These are phyloP conservation scores for Ehretia macrophylla DNA, from an alignment of 257 asterid species.

Conservation along the genomic window DNA sequence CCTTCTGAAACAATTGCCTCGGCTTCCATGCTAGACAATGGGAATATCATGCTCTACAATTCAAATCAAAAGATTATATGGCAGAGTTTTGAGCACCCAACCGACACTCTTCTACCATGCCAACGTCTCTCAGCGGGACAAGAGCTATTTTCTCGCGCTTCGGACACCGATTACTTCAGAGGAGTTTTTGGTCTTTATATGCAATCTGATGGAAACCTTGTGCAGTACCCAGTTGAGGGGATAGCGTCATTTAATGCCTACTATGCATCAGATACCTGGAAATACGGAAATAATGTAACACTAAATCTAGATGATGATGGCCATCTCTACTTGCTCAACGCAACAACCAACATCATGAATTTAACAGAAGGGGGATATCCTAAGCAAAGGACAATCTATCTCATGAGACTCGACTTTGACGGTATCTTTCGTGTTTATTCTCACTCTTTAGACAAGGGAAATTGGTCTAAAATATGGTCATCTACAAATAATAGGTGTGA, in stretches of 20 bases:
- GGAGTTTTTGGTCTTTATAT: slow-evolving; percentile 37
- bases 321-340: slow-evolving; percentile 41
- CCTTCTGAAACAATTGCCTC: slow-evolving; percentile 7
- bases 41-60: slow-evolving; percentile 46
- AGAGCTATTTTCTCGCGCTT: slow-evolving; percentile 37
- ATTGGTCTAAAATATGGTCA: slow-evolving; percentile 21
- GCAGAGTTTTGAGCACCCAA: slow-evolving; percentile 57
- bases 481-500: slow-evolving; percentile 1
- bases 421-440: slow-evolving; percentile 46
- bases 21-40: slow-evolving; percentile 50
- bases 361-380: slow-evolving; percentile 28
- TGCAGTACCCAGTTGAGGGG: slow-evolving; percentile 30
- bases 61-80: slow-evolving; percentile 20
- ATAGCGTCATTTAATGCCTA: slow-evolving; percentile 19
- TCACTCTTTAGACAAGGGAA: slow-evolving; percentile 12
- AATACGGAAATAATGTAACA: slow-evolving; percentile 16
- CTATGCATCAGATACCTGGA: background rate
- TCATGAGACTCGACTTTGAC: slow-evolving; percentile 34
- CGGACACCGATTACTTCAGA: slow-evolving; percentile 15
- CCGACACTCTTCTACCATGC: slow-evolving; percentile 38
- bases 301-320: slow-evolving; percentile 34
- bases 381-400: slow-evolving; percentile 15
- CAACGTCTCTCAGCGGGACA: slow-evolving; percentile 20
- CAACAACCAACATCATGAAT: background rate
- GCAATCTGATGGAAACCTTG: slow-evolving; percentile 53